These are phyloP conservation scores for Furcasterigmium furcatum DNA, from an alignment of 2,329 filamentous ascomycete genomes.

Conservation along the genomic window DNA sequence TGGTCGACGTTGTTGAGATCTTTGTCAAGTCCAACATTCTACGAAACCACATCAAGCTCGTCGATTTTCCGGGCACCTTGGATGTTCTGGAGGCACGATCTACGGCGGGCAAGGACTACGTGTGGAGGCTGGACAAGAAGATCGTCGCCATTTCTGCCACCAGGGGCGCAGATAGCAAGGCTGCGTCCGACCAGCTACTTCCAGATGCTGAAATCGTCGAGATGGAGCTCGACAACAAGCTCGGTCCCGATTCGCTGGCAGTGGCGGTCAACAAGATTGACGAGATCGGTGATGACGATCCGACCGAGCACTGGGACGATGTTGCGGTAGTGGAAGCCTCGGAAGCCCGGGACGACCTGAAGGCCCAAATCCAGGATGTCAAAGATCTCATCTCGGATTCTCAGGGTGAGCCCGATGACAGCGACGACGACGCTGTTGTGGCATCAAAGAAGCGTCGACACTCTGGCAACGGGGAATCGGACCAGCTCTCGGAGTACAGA, in stretches of 20 bases:
- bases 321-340: not conserved
- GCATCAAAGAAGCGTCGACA: too few species aligned
- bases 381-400: not conserved
- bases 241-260: slow-evolving; percentile 6
- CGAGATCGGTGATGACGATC: slow-evolving; percentile 6
- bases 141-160: slow-evolving; percentile 10
- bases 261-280: slow-evolving; percentile 13
- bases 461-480: not conserved
- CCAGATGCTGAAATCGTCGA: slow-evolving; percentile 6
- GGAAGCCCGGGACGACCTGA: not conserved
- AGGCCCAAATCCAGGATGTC: not conserved
- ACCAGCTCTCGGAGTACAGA: not conserved
- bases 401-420: not conserved
- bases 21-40: slow-evolving; percentile 8
- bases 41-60: slow-evolving; percentile 9
- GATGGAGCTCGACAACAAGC: slow-evolving; percentile 11
- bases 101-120: slow-evolving; percentile 5
- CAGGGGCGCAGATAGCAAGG: slow-evolving; percentile 12
- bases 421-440: not conserved
- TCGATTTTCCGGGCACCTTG: slow-evolving; percentile 13
- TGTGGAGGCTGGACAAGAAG: slow-evolving; percentile 5
- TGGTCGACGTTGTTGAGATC: slow-evolving; percentile 12
- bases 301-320: slow-evolving; percentile 3
- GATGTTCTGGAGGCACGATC: slow-evolving; percentile 10
- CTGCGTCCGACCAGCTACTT: slow-evolving; percentile 10